phyloP scores from a whole-genome alignment of 768 basidiomycete genomes.

The Pholiota molesta region DNA sequence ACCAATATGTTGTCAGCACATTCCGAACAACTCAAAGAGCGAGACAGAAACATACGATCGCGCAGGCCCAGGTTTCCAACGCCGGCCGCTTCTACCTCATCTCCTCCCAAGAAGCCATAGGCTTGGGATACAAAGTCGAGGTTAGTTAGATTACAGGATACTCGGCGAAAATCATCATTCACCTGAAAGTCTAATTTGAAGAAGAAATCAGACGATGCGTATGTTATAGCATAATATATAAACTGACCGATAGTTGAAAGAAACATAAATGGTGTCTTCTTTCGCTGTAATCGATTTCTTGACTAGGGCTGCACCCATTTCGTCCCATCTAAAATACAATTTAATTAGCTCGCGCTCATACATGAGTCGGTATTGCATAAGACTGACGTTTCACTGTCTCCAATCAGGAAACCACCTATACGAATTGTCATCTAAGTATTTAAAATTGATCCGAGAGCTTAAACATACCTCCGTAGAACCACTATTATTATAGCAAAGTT shows the following conservation, averaged over 20 bases:
- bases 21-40: background rate
- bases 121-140: constrained; percentile 29
- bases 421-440: background rate
- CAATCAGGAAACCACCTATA: constrained; percentile 13
- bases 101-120: constrained; percentile 43
- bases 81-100: constrained; percentile 41
- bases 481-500: constrained; percentile 16
- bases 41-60: constrained; percentile 38
- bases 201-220: background rate
- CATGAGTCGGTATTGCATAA: background rate
- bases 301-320: constrained; percentile 15
- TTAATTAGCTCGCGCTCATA: background rate
- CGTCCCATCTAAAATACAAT: constrained; percentile 8
- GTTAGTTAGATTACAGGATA: background rate
- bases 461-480: constrained; percentile 21
- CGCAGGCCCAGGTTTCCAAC: constrained; percentile 52
- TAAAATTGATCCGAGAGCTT: background rate
- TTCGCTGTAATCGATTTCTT: constrained; percentile 18
- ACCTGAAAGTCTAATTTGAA: background rate
- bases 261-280: constrained; percentile 24
- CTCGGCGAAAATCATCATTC: background rate
- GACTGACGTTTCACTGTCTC: constrained; percentile 12
- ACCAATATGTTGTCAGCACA: constrained; percentile 9
- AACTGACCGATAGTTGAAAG: constrained; percentile 24
- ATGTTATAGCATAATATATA: background rate